phyloP scores from a whole-genome alignment of 257 asterid genomes.

The Echites panduratus region DNA sequence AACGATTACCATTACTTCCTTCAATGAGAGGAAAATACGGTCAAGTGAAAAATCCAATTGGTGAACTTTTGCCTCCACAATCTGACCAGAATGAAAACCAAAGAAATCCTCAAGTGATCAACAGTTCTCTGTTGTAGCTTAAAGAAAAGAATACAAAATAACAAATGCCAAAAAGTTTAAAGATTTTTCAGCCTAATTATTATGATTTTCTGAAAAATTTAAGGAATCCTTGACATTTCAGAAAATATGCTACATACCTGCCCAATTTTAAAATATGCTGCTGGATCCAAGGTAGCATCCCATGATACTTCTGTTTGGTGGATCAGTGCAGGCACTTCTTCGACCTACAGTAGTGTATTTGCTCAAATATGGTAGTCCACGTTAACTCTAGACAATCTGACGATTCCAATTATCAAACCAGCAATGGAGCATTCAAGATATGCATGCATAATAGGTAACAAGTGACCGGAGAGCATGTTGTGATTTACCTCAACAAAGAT shows the following conservation, averaged over 20 bases:
- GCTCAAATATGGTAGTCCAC: conserved; percentile 10
- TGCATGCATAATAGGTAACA: not conserved
- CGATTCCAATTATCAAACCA: not conserved
- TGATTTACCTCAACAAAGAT: conserved; percentile 82
- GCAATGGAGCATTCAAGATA: not conserved
- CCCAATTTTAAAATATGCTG: conserved; percentile 73
- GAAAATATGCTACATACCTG: conserved; percentile 63
- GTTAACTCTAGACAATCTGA: too few species aligned
- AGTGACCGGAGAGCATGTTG: too few species aligned
- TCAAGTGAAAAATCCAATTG: conserved; percentile 82
- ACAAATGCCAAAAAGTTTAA: not conserved
- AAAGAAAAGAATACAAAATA: too few species aligned
- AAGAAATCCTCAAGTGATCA: not conserved
- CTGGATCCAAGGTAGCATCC: conserved; percentile 90
- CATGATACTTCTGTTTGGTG: conserved; percentile 96
- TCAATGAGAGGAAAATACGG: conserved; percentile 83
- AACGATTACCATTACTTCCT: conserved; percentile 64
- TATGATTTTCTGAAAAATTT: not conserved
- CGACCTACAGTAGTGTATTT: conserved; percentile 48
- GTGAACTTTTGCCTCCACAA: conserved; percentile 88
- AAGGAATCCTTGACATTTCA: too few species aligned
- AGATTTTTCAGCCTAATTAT: not conserved
- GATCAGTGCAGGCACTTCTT: conserved; percentile 87
- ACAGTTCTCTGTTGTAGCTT: not conserved
- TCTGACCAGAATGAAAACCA: conserved; percentile 36